phyloP scores from a whole-genome alignment of 495 filamentous ascomycete genomes.

The Penicillium desertorum region DNA sequence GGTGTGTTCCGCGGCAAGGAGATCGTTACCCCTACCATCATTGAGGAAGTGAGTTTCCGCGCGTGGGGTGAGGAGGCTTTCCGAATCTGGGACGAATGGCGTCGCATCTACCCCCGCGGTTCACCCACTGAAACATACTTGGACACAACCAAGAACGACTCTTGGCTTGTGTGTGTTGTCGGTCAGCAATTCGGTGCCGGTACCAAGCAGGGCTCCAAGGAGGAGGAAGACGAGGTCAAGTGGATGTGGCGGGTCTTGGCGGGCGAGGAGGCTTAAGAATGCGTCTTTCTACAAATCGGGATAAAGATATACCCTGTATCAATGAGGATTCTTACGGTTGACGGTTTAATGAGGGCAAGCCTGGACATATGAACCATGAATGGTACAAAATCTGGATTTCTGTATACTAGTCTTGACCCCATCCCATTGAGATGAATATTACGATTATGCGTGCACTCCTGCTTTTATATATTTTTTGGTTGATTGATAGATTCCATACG shows the following conservation, averaged over 20 bases:
- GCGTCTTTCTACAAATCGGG: background rate
- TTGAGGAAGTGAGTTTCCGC: slow-evolving; percentile 91
- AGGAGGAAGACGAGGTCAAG: slow-evolving; percentile 45
- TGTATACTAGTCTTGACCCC: slow-evolving; percentile 31
- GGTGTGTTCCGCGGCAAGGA: slow-evolving; percentile 94
- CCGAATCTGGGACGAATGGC: slow-evolving; percentile 94
- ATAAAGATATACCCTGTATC: slow-evolving; percentile 24
- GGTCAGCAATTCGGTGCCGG: slow-evolving; percentile 71
- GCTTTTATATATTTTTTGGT: slow-evolving; percentile 9
- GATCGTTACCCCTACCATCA: slow-evolving; percentile 96
- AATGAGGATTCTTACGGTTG: background rate
- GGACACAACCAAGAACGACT: slow-evolving; percentile 60
- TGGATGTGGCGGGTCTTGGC: slow-evolving; percentile 47
- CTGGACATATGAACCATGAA: slow-evolving; percentile 17
- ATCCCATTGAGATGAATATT: slow-evolving; percentile 19
- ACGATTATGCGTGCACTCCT: slow-evolving; percentile 13
- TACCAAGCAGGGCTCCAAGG: slow-evolving; percentile 40
- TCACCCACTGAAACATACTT: slow-evolving; percentile 69
- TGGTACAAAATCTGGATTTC: slow-evolving; percentile 25
- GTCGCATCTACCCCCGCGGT: slow-evolving; percentile 69
- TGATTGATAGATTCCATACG: slow-evolving; percentile 8
- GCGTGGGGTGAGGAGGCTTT: slow-evolving; percentile 97
- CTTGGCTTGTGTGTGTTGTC: slow-evolving; percentile 89
- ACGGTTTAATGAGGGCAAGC: slow-evolving; percentile 7
- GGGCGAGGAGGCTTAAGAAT: slow-evolving; percentile 23